Base-by-base conservation (phyloP, 345 rosid species). In the Abelmoschus esculentus region DNA sequence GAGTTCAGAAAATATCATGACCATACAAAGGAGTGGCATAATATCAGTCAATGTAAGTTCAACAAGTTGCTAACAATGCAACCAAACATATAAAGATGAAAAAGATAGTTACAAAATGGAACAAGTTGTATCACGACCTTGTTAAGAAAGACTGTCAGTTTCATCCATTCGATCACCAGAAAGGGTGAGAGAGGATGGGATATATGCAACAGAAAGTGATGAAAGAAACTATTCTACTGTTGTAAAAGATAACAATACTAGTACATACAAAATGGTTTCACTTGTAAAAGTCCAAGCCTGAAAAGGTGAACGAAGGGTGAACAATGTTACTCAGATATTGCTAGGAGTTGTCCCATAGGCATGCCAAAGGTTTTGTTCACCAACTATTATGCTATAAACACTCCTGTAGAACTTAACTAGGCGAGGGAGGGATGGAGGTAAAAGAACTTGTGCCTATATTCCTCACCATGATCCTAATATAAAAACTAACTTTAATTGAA, bases 1-100 rank as follows among this genome's bases (percentile, higher is more conserved):
- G 36, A 54, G 3, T 54, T 55, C 6, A 34, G 47, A 31, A 54
- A 36, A 59, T 17, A 66, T 60, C 42, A 70, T 62, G 6, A 50
- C 61, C 42, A 67, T 10, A 52, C 60, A 46, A 52, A 53, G 59
- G n/a, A 67, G 46, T 52, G 47, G 47, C 44, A 67, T 10, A 2
- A 17, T 46, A 34, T 32, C 10, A 34, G 34, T 19, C 47, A 52
- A 29, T 54, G 31, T 29, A 70, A 42, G 8, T 18, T 15, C 38
- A 47, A 15, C 66, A 44, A 55, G n/a, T 6, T 31, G 42, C 22
- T 6, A 73, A 67, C 7, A 3, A 56, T 66, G 26, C 44, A 31
- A 18, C 17, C 66, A 61, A 66, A 46, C 65, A 67, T 14, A 56
- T 29, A 65, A 61, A 73, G 22, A 59, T 36, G 47, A 32, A 67